Percentiles rank a stretch among this genome's conserved stretches.
phyloP scores from a whole-genome alignment of 176 grass and related monocot genomes.

The Triticum urartu region DNA sequence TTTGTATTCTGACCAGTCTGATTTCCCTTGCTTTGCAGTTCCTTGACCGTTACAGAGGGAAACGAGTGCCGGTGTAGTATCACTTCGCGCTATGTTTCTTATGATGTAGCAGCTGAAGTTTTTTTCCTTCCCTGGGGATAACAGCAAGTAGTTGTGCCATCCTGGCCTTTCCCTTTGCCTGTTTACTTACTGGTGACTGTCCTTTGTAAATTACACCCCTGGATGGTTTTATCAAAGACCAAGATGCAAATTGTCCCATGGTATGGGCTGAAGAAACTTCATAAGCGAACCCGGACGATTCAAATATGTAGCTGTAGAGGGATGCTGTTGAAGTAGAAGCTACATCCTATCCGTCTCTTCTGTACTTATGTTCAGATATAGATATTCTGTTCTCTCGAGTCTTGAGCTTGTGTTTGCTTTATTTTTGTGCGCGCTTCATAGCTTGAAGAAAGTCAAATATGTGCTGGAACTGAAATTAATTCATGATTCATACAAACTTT shows the following conservation, averaged over 20 bases:
- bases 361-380: neutral
- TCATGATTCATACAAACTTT: neutral
- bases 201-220: slow-evolving; percentile 40
- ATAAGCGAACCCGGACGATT: neutral
- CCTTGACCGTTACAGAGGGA: slow-evolving; percentile 82
- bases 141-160: slow-evolving; percentile 23
- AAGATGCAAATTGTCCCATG: slow-evolving; percentile 4
- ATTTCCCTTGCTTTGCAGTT: slow-evolving; percentile 57
- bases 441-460: neutral
- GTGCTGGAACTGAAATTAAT: neutral
- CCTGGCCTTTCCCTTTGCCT: neutral
- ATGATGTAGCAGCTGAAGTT: slow-evolving; percentile 12
- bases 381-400: neutral
- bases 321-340: slow-evolving; percentile 6
- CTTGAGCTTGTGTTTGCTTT: neutral
- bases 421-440: neutral
- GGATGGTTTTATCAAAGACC: neutral
- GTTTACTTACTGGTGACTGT: slow-evolving; percentile 28
- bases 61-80: slow-evolving; percentile 80
- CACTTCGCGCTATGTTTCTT: neutral
- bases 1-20: neutral
- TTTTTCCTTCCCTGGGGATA: neutral
- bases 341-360: neutral
- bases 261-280: slow-evolving; percentile 29
- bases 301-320: neutral